Evolutionary conservation across 1,284 basidiomycete genomes (phyloP).

Genomic region (Ustilago hordei): DNA sequence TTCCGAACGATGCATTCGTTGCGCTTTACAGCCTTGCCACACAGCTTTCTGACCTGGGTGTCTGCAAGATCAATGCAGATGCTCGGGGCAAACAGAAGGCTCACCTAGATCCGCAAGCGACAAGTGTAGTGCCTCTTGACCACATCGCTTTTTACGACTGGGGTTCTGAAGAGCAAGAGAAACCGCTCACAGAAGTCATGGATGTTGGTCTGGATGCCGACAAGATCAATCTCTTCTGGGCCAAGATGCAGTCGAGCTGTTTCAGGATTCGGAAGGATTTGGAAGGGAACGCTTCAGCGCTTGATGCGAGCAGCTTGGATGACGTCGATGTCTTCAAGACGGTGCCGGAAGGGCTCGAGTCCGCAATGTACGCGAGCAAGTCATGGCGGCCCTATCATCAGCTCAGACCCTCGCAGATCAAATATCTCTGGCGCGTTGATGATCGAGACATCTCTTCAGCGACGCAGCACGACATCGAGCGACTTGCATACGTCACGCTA

Average conservation of each 20-base stretch:
- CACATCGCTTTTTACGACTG: conserved; percentile 39
- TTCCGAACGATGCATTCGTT: conserved; percentile 16
- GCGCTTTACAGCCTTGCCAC: conserved; percentile 44
- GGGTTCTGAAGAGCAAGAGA: conserved; percentile 14
- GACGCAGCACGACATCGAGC: conserved; percentile 26
- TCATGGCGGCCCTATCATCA: conserved; percentile 35
- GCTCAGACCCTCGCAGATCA: conserved; percentile 37
- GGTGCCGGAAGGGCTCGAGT: conserved; percentile 25
- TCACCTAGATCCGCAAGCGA: not conserved
- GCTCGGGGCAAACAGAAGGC: not conserved
- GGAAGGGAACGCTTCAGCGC: not conserved
- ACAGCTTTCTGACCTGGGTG: conserved; percentile 29
- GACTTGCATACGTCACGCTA: conserved; percentile 31
- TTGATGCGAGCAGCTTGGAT: not conserved
- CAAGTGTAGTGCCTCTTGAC: conserved; percentile 18
- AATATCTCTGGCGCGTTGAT: conserved; percentile 35
- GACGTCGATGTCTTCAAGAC: conserved; percentile 16
- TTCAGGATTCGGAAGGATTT: not conserved
- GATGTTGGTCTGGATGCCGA: conserved; percentile 26
- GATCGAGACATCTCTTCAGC: conserved; percentile 17
- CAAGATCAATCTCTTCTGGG: conserved; percentile 40
- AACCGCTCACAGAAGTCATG: conserved; percentile 24
- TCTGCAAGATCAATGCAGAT: conserved; percentile 13
- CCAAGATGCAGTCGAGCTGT: conserved; percentile 24
- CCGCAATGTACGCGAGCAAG: conserved; percentile 4